A percentile compares a stretch with the other conserved stretches of the same genome.
Evolutionary conservation across 2,329 filamentous ascomycete species (phyloP).

Genomic region (Calonectria pseudoreteaudii): DNA sequence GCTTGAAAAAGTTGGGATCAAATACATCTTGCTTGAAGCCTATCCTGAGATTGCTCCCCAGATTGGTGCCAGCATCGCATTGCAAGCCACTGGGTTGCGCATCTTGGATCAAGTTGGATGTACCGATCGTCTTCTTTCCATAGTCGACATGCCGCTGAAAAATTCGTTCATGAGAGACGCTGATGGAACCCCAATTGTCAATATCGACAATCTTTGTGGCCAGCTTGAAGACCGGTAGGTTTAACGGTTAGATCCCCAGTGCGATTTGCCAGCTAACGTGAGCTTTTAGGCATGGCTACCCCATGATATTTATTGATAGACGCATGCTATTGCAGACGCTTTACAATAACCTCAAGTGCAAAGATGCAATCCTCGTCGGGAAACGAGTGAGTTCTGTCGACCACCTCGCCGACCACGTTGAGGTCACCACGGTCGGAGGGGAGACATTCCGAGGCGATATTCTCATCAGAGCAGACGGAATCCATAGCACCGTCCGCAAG

Average conservation of each 20-base stretch:
- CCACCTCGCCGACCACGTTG: background rate
- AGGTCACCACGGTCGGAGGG: background rate
- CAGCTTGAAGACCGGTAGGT: background rate
- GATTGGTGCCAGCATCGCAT: background rate
- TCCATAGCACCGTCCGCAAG: background rate
- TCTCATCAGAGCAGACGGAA: background rate
- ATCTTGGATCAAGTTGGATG: background rate
- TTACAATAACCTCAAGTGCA: background rate
- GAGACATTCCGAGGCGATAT: background rate
- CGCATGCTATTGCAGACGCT: background rate
- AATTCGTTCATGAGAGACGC: background rate
- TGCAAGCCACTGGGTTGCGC: background rate
- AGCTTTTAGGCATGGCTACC: background rate
- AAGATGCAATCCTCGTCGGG: background rate
- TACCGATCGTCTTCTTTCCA: background rate
- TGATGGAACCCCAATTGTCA: background rate
- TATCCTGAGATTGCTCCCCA: background rate
- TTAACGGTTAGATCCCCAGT: fast-evolving
- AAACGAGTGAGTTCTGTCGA: background rate
- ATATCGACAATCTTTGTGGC: background rate
- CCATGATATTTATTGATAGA: background rate
- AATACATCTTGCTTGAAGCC: background rate
- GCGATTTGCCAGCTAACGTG: background rate
- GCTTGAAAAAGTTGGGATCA: background rate
- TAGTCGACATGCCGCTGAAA: background rate